Percentiles rank a stretch among this genome's conserved stretches.
phyloP scores from a whole-genome alignment of 1,284 basidiomycete genomes.

The Sutorius eximius region DNA sequence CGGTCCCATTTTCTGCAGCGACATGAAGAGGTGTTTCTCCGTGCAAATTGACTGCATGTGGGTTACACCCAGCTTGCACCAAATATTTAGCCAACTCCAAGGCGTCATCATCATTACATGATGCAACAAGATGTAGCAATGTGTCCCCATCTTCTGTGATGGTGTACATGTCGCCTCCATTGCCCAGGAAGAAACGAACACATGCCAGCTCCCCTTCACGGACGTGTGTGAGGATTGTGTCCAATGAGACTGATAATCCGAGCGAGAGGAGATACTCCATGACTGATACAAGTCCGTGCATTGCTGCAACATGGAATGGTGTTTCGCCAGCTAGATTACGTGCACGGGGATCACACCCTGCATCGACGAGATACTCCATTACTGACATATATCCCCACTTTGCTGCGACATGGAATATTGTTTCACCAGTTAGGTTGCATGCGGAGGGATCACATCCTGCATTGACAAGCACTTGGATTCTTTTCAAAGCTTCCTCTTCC shows the following conservation, averaged over 20 bases:
- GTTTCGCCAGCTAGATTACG: conserved; percentile 3
- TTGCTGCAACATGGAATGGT: not conserved
- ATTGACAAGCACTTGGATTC: not conserved
- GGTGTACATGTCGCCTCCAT: conserved; percentile 3
- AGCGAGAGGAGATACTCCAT: conserved; percentile 13
- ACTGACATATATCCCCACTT: not conserved
- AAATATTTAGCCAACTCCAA: not conserved
- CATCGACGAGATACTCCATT: not conserved
- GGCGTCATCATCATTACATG: not conserved
- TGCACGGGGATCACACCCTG: conserved; percentile 5
- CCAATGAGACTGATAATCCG: not conserved
- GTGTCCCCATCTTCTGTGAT: not conserved
- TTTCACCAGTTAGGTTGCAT: conserved; percentile 1
- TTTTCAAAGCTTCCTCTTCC: not conserved
- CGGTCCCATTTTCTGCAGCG: not conserved
- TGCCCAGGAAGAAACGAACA: not conserved
- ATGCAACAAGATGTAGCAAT: conserved; percentile 6
- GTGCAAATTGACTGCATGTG: not conserved
- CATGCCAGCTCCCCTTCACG: too few relatives aligned
- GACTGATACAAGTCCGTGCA: not conserved
- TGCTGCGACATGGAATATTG: conserved; percentile 1
- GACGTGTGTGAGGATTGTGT: not conserved
- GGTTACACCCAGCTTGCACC: not conserved
- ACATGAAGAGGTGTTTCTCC: conserved; percentile 3
- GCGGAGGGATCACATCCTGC: conserved; percentile 8